Evolutionary conservation across 768 basidiomycete genomes (phyloP), one percentile per base, ranked within the genome.

Genomic region (Strobilomyces dryophilus): DNA sequence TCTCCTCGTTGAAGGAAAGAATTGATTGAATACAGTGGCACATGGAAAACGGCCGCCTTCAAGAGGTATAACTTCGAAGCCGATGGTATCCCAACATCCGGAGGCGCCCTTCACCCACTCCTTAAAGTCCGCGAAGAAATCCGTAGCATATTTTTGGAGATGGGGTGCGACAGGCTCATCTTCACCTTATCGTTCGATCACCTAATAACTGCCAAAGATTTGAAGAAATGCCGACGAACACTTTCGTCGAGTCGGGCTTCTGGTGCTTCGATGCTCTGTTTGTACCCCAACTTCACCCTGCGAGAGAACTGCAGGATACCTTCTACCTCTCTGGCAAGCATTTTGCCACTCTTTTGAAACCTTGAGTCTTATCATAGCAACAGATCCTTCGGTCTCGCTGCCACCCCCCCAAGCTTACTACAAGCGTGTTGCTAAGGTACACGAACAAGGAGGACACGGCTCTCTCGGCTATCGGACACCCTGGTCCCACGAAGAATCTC

Each of bases 11-110:
- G 18, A 4, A 24, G 43, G 36, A 29, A 10, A 34, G 24, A 6
- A 27, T 55, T 57, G 51, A 59, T 48, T 27, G 21, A 35, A 15
- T 18, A 6, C 62, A 98, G 95, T 36, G 97, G 95, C 8, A 75
- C 90, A 17, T 98, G 97, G 97, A 95, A 97, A 71, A 86, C 84
- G 0, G 81, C 95, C 1, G 80, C 79, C 9, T 99, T 91, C 81
- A 99, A 99, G 69, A 94, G 95, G 70, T 99, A 98, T 74, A 99
- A 99, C 73, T 98, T 98, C 62, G 94, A 95, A 61, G 95, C 97
- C 0, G 94, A 94, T 57, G 97, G 97, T 48, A 82, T 86, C 27
- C 90, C 88, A 9, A 86, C 94, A 4, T 81, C 82, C 36, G 93
- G 94, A 29, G 97, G 97, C 37, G 93, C 95, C 14, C 76, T 98